These are phyloP conservation scores for Bauhinia variegata DNA, from an alignment of 306 rosid genomes.

Conservation along the genomic window DNA sequence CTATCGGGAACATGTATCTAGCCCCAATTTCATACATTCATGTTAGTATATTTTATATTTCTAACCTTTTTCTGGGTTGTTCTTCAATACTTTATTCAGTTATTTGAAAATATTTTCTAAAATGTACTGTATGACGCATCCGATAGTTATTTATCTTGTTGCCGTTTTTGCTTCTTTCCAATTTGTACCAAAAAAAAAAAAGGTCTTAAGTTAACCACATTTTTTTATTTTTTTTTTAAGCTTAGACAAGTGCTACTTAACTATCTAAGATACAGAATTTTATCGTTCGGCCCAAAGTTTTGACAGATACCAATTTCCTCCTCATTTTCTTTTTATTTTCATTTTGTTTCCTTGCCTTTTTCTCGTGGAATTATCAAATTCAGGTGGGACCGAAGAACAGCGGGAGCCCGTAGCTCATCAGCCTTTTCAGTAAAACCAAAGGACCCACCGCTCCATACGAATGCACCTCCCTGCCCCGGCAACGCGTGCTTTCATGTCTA, in stretches of 20 bases:
- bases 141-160: too few species aligned
- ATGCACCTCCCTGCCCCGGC: constrained; percentile 81
- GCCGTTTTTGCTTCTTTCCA: too few species aligned
- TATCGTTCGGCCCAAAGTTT: too few species aligned
- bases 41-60: background rate
- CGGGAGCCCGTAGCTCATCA: constrained; percentile 53
- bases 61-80: too few species aligned
- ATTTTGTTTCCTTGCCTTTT: background rate
- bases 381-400: constrained; percentile 55
- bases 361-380: constrained; percentile 33
- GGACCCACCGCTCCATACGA: constrained; percentile 91
- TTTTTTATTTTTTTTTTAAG: too few species aligned
- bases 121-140: too few species aligned
- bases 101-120: background rate
- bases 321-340: background rate
- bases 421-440: constrained; percentile 57
- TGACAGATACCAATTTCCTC: background rate
- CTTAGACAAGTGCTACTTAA: too few species aligned
- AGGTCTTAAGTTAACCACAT: too few species aligned
- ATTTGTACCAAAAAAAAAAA: too few species aligned
- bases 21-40: background rate
- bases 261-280: too few species aligned
- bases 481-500: constrained; percentile 85
- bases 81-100: too few species aligned
- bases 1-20: constrained; percentile 2